phyloP scores from a whole-genome alignment of 495 filamentous ascomycete genomes.

The Penicillium mononematosum region DNA sequence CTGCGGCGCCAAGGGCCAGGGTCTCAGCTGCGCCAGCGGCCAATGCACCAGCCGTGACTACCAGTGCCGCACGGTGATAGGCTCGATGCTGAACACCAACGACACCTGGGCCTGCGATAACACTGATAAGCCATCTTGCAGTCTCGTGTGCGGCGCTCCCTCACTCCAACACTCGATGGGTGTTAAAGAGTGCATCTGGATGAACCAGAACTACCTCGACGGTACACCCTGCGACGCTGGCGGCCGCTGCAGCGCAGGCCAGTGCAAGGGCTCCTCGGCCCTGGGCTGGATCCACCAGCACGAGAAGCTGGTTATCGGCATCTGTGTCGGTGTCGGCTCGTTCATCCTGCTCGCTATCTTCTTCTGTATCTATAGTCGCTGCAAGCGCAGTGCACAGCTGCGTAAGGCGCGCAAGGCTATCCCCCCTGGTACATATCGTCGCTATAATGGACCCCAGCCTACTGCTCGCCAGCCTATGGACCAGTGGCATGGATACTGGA shows the following conservation, averaged over 20 bases:
- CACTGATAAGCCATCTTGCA: conserved; percentile 56
- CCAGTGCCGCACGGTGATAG: conserved; percentile 88
- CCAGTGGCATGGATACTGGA: conserved; percentile 30
- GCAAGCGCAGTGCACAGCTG: conserved; percentile 29
- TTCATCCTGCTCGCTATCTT: conserved; percentile 62
- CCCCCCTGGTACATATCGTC: conserved; percentile 26
- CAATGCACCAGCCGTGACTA: conserved; percentile 91
- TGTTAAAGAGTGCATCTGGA: conserved; percentile 52
- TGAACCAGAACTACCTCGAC: conserved; percentile 92
- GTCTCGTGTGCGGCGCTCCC: conserved; percentile 73
- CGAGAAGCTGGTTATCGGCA: conserved; percentile 73
- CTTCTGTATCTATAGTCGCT: conserved; percentile 58
- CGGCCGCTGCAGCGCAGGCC: conserved; percentile 73
- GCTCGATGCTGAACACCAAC: conserved; percentile 69
- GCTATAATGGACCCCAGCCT: conserved; percentile 26
- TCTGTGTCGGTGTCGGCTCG: conserved; percentile 64
- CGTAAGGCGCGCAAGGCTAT: conserved; percentile 29
- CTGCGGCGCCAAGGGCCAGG: conserved; percentile 57
- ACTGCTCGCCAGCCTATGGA: conserved; percentile 23
- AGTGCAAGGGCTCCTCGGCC: conserved; percentile 63
- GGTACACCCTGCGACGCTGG: conserved; percentile 84
- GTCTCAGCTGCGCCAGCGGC: conserved; percentile 82
- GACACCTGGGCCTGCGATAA: conserved; percentile 79
- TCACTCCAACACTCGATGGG: conserved; percentile 52
- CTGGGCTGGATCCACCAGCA: conserved; percentile 69